These are phyloP conservation scores for Pythium periplocum DNA, from an alignment of 352 stramenopile genomes.

Conservation along the genomic window DNA sequence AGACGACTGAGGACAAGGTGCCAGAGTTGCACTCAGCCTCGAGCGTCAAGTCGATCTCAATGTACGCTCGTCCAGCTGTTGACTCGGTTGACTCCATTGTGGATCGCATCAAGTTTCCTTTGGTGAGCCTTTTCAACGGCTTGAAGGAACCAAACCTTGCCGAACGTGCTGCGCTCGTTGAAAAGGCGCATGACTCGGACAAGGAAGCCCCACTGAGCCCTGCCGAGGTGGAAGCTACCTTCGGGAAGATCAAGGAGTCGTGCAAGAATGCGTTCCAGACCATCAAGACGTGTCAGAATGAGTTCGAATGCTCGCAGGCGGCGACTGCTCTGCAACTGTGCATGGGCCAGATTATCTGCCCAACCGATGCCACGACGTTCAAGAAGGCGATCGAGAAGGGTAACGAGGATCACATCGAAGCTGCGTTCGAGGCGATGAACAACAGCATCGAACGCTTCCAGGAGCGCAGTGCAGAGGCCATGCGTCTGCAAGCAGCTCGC, in stretches of 20 bases:
- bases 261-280: constrained; percentile 80
- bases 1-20: constrained; percentile 66
- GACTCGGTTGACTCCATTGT: constrained; percentile 67
- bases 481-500: constrained; percentile 69
- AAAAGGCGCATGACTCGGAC: constrained; percentile 37
- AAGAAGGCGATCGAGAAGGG: constrained; percentile 64
- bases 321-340: constrained; percentile 86
- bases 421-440: constrained; percentile 73
- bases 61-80: constrained; percentile 82
- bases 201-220: constrained; percentile 40
- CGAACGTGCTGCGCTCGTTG: constrained; percentile 40
- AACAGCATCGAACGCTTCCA: constrained; percentile 76
- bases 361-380: constrained; percentile 54
- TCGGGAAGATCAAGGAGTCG: constrained; percentile 76
- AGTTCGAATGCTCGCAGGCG: constrained; percentile 80
- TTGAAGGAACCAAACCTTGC: constrained; percentile 44
- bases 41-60: constrained; percentile 87
- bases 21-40: constrained; percentile 77
- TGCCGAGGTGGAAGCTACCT: constrained; percentile 75
- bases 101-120: constrained; percentile 77
- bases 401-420: constrained; percentile 58
- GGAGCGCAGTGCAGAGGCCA: constrained; percentile 60
- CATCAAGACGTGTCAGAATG: constrained; percentile 68
- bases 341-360: constrained; percentile 85
- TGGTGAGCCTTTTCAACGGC: constrained; percentile 48